These are phyloP conservation scores for Blastobotrys buckinghamii DNA, from an alignment of 1,139 yeast species.

Conservation along the genomic window DNA sequence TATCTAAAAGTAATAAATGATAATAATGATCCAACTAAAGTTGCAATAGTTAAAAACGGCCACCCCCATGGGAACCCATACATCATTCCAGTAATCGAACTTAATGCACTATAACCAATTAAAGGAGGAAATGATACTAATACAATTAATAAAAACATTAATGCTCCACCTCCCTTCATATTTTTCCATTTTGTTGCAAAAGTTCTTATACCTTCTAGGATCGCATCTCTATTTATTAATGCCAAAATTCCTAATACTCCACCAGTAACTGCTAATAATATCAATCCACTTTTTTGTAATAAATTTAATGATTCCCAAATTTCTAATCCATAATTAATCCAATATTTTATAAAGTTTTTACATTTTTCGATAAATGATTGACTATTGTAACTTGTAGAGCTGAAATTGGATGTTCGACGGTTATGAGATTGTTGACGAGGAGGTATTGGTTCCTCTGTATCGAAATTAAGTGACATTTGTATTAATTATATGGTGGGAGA, in stretches of 20 bases:
- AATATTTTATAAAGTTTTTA: neutral
- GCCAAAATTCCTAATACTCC: slow-evolving; percentile 31
- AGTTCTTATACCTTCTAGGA: slow-evolving; percentile 41
- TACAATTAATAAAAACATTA: slow-evolving; percentile 47
- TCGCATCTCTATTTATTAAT: slow-evolving; percentile 44
- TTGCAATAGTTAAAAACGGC: slow-evolving; percentile 63
- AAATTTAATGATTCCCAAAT: slow-evolving; percentile 12
- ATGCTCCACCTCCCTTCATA: slow-evolving; percentile 45
- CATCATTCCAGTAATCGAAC: slow-evolving; percentile 70
- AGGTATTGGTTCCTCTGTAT: neutral
- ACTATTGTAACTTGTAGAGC: too few relatives aligned
- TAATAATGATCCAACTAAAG: slow-evolving; percentile 65
- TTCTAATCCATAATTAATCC: slow-evolving; percentile 7
- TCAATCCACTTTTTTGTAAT: slow-evolving; percentile 13
- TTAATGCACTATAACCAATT: slow-evolving; percentile 70
- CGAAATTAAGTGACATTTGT: neutral
- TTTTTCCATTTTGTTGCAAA: slow-evolving; percentile 44
- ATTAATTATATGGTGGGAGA: too few relatives aligned
- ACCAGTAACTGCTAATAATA: slow-evolving; percentile 13
- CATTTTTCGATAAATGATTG: neutral
- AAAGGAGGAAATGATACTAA: slow-evolving; percentile 77
- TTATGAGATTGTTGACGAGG: neutral
- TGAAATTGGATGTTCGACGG: neutral
- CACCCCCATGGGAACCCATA: slow-evolving; percentile 82
- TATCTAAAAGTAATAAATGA: slow-evolving; percentile 67